These are phyloP conservation scores for Yarrowia sp. DNA, from an alignment of 805 yeast genomes.

Conservation along the genomic window DNA sequence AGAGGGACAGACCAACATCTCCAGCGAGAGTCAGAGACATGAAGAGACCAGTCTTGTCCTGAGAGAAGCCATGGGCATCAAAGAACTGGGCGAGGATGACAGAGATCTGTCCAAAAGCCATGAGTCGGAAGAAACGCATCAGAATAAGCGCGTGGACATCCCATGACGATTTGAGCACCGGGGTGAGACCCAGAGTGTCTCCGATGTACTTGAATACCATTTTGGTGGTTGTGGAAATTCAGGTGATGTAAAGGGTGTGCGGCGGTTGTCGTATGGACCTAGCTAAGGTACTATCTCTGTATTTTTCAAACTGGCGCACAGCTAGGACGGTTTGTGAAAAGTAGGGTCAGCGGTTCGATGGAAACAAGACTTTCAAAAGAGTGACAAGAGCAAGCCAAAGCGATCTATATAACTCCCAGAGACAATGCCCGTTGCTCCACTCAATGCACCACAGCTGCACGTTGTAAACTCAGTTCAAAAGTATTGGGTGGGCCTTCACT, in stretches of 20 bases:
- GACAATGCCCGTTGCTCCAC: background rate
- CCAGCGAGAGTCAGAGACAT: slow-evolving; percentile 81
- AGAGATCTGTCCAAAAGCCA: slow-evolving; percentile 75
- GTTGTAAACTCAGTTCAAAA: background rate
- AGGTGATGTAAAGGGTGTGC: background rate
- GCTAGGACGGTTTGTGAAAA: background rate
- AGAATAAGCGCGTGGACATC: slow-evolving; percentile 66
- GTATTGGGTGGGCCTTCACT: slow-evolving; percentile 3
- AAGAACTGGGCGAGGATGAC: slow-evolving; percentile 71
- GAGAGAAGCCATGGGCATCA: slow-evolving; percentile 51
- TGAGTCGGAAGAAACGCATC: slow-evolving; percentile 65
- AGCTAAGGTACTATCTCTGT: background rate
- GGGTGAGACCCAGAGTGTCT: slow-evolving; percentile 15
- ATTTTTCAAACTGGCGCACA: background rate
- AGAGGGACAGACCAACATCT: slow-evolving; percentile 67
- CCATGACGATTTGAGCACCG: slow-evolving; percentile 18
- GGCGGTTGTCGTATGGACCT: background rate
- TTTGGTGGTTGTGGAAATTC: background rate
- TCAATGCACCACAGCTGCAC: background rate
- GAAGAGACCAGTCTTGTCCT: slow-evolving; percentile 64
- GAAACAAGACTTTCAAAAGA: background rate
- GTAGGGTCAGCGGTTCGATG: background rate
- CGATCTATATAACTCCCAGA: slow-evolving; percentile 12
- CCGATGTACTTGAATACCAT: background rate
- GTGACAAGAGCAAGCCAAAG: background rate